A percentile compares a stretch with the other conserved stretches of the same genome.
Conservation (phyloP, 2,329 filamentous ascomycete species). For the Aspergillus thermomutatus region DNA sequence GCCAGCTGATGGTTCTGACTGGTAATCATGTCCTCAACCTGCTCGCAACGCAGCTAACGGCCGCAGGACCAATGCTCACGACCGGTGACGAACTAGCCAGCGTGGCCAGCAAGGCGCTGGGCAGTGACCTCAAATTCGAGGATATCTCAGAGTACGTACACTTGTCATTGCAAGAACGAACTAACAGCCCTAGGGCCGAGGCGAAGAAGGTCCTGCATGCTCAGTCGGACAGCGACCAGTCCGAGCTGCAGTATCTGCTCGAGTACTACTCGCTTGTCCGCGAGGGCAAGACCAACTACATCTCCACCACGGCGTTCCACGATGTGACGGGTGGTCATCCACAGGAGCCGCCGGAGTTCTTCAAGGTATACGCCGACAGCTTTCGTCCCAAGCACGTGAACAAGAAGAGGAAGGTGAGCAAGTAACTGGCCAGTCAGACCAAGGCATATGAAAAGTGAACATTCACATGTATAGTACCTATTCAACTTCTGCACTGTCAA, state of each 20-base stretch:
- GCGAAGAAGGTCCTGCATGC: conserved; percentile 36
- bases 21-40: no score
- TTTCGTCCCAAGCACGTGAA: conserved; percentile 20
- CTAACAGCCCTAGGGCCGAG: conserved; percentile 18
- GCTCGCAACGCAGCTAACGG: conserved; percentile 25
- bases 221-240: conserved; percentile 35
- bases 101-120: conserved; percentile 45
- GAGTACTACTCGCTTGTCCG: conserved; percentile 53
- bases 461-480: background rate
- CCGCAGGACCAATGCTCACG: conserved; percentile 47
- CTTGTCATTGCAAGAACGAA: no score
- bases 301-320: conserved; percentile 50
- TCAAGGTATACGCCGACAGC: conserved; percentile 44
- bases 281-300: conserved; percentile 55
- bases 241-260: conserved; percentile 48
- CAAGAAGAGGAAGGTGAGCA: background rate
- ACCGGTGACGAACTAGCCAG: conserved; percentile 47
- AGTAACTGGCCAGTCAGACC: background rate
- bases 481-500: no score
- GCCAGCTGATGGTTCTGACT: conserved; percentile 51
- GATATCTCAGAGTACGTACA: conserved; percentile 46
- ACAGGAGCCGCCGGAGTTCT: conserved; percentile 49
- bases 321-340: conserved; percentile 48
- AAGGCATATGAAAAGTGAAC: background rate
- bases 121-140: conserved; percentile 43